Conservation (phyloP, 2,329 filamentous ascomycete genomes). For the Fusarium armeniacum region DNA sequence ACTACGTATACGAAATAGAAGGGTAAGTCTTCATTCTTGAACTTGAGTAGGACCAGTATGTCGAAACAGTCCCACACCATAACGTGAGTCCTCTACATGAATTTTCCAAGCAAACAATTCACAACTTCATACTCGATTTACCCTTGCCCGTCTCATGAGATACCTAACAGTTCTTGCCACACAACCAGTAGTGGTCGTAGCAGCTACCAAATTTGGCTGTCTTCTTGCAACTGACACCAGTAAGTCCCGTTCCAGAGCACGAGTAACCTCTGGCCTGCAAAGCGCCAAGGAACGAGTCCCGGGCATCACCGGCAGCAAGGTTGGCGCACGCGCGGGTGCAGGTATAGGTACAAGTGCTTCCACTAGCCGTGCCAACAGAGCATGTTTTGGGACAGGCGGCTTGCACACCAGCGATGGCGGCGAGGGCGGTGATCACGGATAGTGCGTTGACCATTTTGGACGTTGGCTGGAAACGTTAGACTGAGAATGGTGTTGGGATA, state of each 20-base stretch:
- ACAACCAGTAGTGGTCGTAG: conserved; percentile 18
- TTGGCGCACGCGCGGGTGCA: conserved; percentile 1
- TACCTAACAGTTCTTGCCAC: neutral
- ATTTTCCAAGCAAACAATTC: neutral
- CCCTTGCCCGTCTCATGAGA: neutral
- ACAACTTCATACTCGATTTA: neutral
- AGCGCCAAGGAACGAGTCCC: conserved; percentile 6
- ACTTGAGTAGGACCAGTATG: neutral
- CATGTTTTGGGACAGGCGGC: conserved; percentile 16
- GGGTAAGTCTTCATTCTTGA: neutral
- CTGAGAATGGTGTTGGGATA: neutral
- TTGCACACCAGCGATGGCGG: neutral
- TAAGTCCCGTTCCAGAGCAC: conserved; percentile 4
- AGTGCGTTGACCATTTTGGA: conserved; percentile 5
- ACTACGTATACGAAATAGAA: neutral
- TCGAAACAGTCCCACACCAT: neutral
- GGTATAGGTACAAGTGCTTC: conserved; percentile 9
- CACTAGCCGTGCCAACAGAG: neutral
- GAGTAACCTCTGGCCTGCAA: neutral
- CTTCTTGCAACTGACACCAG: conserved; percentile 9
- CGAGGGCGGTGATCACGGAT: neutral
- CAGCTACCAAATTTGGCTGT: conserved; percentile 15
- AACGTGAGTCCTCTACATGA: neutral
- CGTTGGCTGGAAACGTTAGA: neutral
- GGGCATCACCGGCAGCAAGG: neutral